Evolutionary conservation across 2,329 filamentous ascomycete genomes (phyloP), one percentile per base, ranked within the genome.

Genomic region (Xylariaceae sp.): DNA sequence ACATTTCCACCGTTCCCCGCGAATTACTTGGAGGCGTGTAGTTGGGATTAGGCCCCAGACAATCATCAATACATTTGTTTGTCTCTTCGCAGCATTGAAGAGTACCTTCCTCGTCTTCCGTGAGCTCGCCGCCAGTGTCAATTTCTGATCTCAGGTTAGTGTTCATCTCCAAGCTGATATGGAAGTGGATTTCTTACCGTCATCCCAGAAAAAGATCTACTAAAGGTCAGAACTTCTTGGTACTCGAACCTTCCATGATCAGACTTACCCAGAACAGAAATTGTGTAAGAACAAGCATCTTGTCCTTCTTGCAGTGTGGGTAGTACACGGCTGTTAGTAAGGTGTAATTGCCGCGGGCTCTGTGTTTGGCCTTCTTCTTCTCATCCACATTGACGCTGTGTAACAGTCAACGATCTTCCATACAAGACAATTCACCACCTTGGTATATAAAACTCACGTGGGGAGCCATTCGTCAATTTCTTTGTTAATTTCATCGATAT

Each of bases 141-240:
- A 70, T 70, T n/a, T 70, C 68, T 70, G n/a, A 6, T 44, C 17
- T 1, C 3, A 23, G 17, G 29, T 53, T 9, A 56, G 48, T 36
- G 23, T 31, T 21, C 4, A 6, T 39, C 6, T 16, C 3, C 5
- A 6, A 6, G 7, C 17, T 19, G 12, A 14, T 9, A 17, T 19
- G 23, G 12, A 24, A n/a, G n/a, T 16, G 4, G 19, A 16, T 12
- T 26, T 11, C 51, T 40, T 57, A 70, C 67, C 69, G 16, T 71
- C 68, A 34, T 71, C 68, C 43, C 60, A 70, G 36, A 69, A 67
- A 56, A 71, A 71, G 54, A 69, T 66, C 65, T 69, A 23, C 4
- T 1, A 2, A 11, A 14, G 6, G 37, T 61, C 50, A 61, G 59
- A n/a, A 43, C 9, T 29, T 9, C 36, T 4, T 17, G 6, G 4